Base-by-base conservation (phyloP, 208 protist genomes). In the Porcisia deanei region DNA sequence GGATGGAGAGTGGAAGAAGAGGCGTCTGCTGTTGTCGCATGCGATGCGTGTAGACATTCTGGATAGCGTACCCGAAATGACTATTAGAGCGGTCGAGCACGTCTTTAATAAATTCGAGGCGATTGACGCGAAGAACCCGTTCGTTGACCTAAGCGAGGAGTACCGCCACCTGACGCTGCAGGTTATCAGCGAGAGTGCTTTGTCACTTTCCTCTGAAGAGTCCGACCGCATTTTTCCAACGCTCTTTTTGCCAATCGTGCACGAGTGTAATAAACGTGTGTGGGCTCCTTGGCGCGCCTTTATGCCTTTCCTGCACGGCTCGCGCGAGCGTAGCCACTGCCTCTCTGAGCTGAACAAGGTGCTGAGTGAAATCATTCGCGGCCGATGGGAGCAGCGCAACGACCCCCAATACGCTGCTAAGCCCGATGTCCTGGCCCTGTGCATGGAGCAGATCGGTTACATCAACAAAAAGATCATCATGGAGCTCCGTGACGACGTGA, bases 81-180 rank as follows among this genome's bases (percentile, higher is more conserved):
- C 86, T 39, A 85, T 94, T 58, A 83, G 64, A 34, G 90, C 89
- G 4, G 84, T 93, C 69, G 63, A 80, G n/a, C 87, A 86, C 47
- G 84, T 94, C 71, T 88, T 91, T 81, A 43, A 88, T 39, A 94
- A 94, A 71, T 64, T 95, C 41, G 81, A 86, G 41, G 72, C 30
- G 14, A 60, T 80, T 18, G 67, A 45, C 59, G 43, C 55, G 20
- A 71, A 52, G 1, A 66, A 49, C 39, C 80, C 83, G 18, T 93
- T 83, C 71, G 73, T 96, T n/a, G 92, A 95, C 71, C 73, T 97
- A 49, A 92, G 90, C 69, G 94, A 96, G 76, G 92, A 96, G 80
- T 97, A 94, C 77, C 89, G 94, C 64, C 92, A 95, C 82, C 92
- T 97, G 91, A 98, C 92, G 53, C 83, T 97, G 58, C 91, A 95